These are phyloP conservation scores for Pleurotus salmoneostramineus DNA, from an alignment of 768 basidiomycete species.

Conservation along the genomic window DNA sequence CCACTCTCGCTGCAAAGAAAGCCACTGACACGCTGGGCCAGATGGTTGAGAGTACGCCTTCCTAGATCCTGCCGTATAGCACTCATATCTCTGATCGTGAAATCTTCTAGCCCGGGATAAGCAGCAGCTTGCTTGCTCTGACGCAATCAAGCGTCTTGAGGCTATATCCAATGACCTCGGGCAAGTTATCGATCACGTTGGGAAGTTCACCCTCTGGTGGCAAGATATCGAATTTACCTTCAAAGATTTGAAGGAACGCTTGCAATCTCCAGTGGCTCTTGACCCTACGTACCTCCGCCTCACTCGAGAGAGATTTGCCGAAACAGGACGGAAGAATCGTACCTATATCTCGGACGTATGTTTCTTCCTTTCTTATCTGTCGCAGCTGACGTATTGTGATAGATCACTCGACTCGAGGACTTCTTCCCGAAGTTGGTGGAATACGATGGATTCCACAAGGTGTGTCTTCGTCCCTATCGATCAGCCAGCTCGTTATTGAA, in stretches of 20 bases:
- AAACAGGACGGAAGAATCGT: background rate
- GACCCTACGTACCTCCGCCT: background rate
- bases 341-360: constrained; percentile 2
- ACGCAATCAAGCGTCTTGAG: background rate
- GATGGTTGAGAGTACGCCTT: background rate
- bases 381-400: background rate
- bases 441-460: constrained; percentile 1
- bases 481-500: background rate
- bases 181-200: constrained; percentile 1
- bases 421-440: constrained; percentile 4
- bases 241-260: background rate
- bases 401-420: constrained; percentile 5
- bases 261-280: background rate
- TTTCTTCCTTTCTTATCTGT: background rate
- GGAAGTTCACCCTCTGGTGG: constrained; percentile 1
- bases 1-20: background rate
- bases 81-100: background rate
- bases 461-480: background rate
- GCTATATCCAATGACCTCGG: constrained; percentile 2
- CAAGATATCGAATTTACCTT: constrained; percentile 6
- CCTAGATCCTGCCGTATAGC: background rate
- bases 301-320: background rate
- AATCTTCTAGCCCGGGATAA: background rate
- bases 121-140: background rate
- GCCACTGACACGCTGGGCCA: background rate